Percentiles rank a stretch among this genome's conserved stretches.
These are phyloP conservation scores for Xylaria bambusicola DNA, from an alignment of 495 filamentous ascomycete genomes.

Conservation along the genomic window DNA sequence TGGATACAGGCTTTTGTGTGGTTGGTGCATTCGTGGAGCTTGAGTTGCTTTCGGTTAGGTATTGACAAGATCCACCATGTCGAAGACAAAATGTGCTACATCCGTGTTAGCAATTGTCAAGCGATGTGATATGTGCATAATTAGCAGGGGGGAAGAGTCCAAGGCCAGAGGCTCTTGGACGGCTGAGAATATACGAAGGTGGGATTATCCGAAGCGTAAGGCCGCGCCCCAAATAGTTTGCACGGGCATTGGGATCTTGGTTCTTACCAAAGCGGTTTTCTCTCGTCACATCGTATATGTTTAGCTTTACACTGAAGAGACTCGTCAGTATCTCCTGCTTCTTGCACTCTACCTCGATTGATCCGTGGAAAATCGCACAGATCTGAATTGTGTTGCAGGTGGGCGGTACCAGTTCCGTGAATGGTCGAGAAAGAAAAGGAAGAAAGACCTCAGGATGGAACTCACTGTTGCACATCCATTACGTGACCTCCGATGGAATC, in stretches of 20 bases:
- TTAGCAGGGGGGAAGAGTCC: background rate
- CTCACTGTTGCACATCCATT: conserved; percentile 31
- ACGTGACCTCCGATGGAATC: conserved; percentile 35
- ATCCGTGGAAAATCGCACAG: background rate
- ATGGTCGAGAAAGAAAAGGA: too few relatives aligned
- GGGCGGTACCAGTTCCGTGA: background rate
- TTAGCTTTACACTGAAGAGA: conserved; percentile 30
- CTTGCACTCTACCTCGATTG: background rate
- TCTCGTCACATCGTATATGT: conserved; percentile 39
- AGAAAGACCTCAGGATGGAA: background rate
- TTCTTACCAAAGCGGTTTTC: conserved; percentile 37
- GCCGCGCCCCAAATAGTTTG: background rate
- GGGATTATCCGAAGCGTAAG: background rate
- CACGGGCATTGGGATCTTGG: conserved; percentile 10
- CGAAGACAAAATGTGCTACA: conserved; percentile 37
- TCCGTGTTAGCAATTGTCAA: conserved; percentile 19
- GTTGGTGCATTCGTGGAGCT: conserved; percentile 20
- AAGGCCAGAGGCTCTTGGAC: background rate
- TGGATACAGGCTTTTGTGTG: conserved; percentile 19
- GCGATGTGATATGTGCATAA: background rate
- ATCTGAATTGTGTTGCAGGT: background rate
- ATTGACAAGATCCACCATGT: conserved; percentile 35
- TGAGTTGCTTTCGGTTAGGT: conserved; percentile 27
- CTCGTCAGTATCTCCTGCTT: conserved; percentile 12
- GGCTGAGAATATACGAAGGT: conserved; percentile 11